Percentiles rank a stretch among this genome's conserved stretches.
These are phyloP conservation scores for Fraxinus excelsior DNA, from an alignment of 257 asterid species.

Conservation along the genomic window DNA sequence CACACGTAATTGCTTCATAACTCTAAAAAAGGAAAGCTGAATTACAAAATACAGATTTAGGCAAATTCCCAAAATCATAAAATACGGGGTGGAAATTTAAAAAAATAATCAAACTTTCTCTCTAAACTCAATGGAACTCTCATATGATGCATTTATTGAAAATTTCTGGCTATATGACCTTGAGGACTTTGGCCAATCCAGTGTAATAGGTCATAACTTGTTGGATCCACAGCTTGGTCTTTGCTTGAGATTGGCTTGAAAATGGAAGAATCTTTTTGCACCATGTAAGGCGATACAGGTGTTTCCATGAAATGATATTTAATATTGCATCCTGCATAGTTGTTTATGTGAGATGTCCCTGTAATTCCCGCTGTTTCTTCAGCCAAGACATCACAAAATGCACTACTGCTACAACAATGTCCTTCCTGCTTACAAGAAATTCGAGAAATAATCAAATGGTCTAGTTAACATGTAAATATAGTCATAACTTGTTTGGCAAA, in stretches of 20 bases:
- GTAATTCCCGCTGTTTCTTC: constrained; percentile 86
- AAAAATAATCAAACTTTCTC: too few relatives aligned
- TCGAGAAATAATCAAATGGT: neutral
- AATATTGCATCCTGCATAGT: constrained; percentile 31
- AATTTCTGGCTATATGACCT: constrained; percentile 35
- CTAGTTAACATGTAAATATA: neutral
- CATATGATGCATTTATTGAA: constrained; percentile 50
- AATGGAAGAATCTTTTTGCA: constrained; percentile 56
- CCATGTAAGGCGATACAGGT: constrained; percentile 36
- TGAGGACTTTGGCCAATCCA: constrained; percentile 49
- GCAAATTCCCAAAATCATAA: too few relatives aligned
- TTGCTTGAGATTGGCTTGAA: constrained; percentile 43
- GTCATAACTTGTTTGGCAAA: neutral
- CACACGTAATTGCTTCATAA: too few relatives aligned
- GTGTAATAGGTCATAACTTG: constrained; percentile 37
- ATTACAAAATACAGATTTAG: too few relatives aligned
- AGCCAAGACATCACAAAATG: constrained; percentile 88
- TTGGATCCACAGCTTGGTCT: constrained; percentile 34
- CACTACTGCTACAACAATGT: constrained; percentile 88
- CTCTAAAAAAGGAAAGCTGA: too few relatives aligned
- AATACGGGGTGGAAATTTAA: too few relatives aligned
- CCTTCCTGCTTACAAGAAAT: constrained; percentile 50
- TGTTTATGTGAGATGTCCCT: constrained; percentile 59
- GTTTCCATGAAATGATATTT: constrained; percentile 47
- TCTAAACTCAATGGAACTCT: constrained; percentile 27